Conservation (phyloP, 2,329 filamentous ascomycete species). For the Pseudocercospora vitis region DNA sequence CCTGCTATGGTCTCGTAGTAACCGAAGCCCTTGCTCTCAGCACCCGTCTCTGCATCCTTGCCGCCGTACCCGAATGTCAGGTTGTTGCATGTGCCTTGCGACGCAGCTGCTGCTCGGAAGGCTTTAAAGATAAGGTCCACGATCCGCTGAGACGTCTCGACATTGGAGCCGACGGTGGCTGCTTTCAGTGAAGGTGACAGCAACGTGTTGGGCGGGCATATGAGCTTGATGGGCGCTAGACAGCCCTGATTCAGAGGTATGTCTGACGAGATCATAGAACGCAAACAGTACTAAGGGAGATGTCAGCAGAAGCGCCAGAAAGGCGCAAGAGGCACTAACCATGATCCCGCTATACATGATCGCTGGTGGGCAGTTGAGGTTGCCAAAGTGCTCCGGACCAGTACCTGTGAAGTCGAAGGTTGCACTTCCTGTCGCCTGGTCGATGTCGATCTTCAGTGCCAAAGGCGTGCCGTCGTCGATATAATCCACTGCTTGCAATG, state of each 20-base stretch:
- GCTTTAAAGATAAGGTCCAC: conserved; percentile 38
- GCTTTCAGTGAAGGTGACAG: conserved; percentile 34
- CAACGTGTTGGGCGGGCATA: conserved; percentile 33
- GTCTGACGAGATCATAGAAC: conserved; percentile 37
- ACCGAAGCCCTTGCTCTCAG: conserved; percentile 34
- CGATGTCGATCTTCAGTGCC: conserved; percentile 38
- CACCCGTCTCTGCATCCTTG: conserved; percentile 43
- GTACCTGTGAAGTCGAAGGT: conserved; percentile 47
- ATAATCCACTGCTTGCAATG: conserved; percentile 39
- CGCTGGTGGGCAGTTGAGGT: conserved; percentile 61
- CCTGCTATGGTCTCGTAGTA: conserved; percentile 43
- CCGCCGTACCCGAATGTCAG: conserved; percentile 36
- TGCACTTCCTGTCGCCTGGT: conserved; percentile 35
- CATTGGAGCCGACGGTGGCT: conserved; percentile 37
- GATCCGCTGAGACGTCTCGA: conserved; percentile 37
- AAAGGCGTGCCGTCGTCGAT: conserved; percentile 46
- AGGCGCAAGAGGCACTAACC: not conserved
- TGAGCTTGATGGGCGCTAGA: conserved; percentile 32
- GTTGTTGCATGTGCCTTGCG: conserved; percentile 36
- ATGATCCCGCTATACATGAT: conserved; percentile 82
- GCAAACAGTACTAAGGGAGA: conserved; percentile 38
- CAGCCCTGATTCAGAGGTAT: conserved; percentile 54
- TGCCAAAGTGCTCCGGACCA: conserved; percentile 48
- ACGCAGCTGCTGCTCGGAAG: conserved; percentile 36
- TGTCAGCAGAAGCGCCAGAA: conserved; percentile 41